phyloP scores from a whole-genome alignment of 441 rosid genomes.

The Sinapis alba region DNA sequence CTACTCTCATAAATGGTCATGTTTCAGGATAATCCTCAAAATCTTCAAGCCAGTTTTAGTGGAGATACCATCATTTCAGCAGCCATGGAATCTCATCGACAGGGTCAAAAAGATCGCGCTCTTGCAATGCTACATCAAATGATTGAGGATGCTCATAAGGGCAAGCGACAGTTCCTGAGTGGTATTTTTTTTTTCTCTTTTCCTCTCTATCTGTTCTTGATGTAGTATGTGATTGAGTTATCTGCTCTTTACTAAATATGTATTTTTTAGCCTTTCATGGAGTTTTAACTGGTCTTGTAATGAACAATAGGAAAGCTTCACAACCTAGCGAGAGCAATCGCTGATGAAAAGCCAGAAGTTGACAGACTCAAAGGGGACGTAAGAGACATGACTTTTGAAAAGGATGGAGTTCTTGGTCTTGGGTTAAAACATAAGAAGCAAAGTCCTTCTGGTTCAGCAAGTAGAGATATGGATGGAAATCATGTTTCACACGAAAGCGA shows the following conservation, averaged over 20 bases:
- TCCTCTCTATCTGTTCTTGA: constrained; percentile 17
- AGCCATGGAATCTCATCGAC: constrained; percentile 74
- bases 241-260: constrained; percentile 22
- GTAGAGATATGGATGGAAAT: constrained; percentile 54
- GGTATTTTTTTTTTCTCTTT: constrained; percentile 52
- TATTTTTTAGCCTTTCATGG: constrained; percentile 20
- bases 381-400: constrained; percentile 56
- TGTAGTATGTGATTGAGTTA: constrained; percentile 15
- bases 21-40: constrained; percentile 71
- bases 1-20: constrained; percentile 17
- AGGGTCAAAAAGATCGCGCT: constrained; percentile 90
- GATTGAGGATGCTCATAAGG: constrained; percentile 98
- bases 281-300: constrained; percentile 38
- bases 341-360: constrained; percentile 86
- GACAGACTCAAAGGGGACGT: constrained; percentile 57
- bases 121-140: constrained; percentile 95
- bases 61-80: constrained; percentile 68
- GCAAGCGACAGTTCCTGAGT: constrained; percentile 97
- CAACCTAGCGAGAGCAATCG: constrained; percentile 95
- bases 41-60: constrained; percentile 68
- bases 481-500: constrained; percentile 63
- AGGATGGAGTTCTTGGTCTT: constrained; percentile 91
- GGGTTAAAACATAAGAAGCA: constrained; percentile 74
- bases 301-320: constrained; percentile 85
- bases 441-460: constrained; percentile 49